Conservation (phyloP, 345 rosid genomes). For the Populus davidiana region DNA sequence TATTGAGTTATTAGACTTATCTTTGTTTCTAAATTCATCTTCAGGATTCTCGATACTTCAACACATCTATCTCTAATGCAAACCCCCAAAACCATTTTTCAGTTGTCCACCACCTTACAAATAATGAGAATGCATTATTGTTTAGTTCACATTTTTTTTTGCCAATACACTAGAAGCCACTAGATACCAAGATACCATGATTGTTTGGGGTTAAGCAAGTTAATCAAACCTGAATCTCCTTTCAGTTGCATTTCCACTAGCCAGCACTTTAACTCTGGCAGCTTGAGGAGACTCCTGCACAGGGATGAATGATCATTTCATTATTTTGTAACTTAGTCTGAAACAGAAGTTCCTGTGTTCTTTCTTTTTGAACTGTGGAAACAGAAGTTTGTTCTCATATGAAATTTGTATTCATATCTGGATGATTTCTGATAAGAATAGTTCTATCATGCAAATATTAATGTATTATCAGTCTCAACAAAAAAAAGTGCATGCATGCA, state of each 20-base stretch:
- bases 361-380: neutral
- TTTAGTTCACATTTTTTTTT: neutral
- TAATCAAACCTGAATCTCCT: conserved; percentile 81
- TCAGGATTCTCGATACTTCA: neutral
- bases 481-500: neutral
- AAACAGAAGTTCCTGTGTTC: neutral
- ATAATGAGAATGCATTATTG: neutral
- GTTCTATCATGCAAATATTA: neutral
- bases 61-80: neutral
- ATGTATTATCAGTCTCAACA: neutral
- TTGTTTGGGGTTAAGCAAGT: neutral
- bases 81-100: neutral
- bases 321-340: neutral
- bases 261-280: conserved; percentile 93
- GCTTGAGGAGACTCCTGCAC: conserved; percentile 97
- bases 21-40: neutral
- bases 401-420: neutral
- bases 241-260: conserved; percentile 92
- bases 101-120: neutral
- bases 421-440: neutral
- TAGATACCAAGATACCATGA: neutral
- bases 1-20: neutral
- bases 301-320: conserved; percentile 15
- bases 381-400: neutral
- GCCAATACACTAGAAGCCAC: neutral